Evolutionary conservation across 768 basidiomycete genomes (phyloP), one percentile per base, ranked within the genome.

Genomic region (Trametes punicea): DNA sequence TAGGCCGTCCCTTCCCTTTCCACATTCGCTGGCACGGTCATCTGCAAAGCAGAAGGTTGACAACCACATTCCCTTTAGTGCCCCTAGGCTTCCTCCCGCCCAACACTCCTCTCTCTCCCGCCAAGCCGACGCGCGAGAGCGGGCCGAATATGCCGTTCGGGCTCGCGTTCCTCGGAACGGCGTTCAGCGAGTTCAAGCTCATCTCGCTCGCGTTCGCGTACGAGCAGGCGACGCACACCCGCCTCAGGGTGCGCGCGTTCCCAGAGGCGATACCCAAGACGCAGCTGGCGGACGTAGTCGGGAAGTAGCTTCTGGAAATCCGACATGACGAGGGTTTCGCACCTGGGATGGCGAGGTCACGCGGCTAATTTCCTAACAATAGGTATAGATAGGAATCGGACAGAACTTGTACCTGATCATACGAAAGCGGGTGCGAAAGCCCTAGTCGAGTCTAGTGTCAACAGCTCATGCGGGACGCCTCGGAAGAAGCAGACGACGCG

Each of bases 261-360:
- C 48, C 74, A 4, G 80, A 71, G 11, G 82, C 83, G 6, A 78
- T 84, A 23, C 84, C 82, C 1, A 79, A 70, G 65, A 83, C 81
- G 9, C 84, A 79, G 62, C 62, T 78, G 23, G 59, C 25, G 15
- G 73, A 78, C 46, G 68, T 77, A 15, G 30, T 73, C 15, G 59
- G 57, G 26, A 55, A 45, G 42, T 59, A n/a, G n/a, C n/a, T n/a
- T n/a, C n/a, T n/a, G n/a, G n/a, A n/a, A n/a, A n/a, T n/a, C n/a
- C n/a, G n/a, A n/a, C n/a, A n/a, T n/a, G n/a, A n/a, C n/a, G n/a
- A n/a, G n/a, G n/a, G n/a, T n/a, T n/a, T n/a, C n/a, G n/a, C n/a
- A n/a, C n/a, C n/a, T n/a, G n/a, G n/a, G n/a, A n/a, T n/a, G n/a
- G n/a, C n/a, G n/a, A n/a, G n/a, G n/a, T n/a, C n/a, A n/a, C n/a